These are phyloP conservation scores for Colletotrichum gloeosporioides DNA, from an alignment of 2,329 filamentous ascomycete species.

Conservation along the genomic window DNA sequence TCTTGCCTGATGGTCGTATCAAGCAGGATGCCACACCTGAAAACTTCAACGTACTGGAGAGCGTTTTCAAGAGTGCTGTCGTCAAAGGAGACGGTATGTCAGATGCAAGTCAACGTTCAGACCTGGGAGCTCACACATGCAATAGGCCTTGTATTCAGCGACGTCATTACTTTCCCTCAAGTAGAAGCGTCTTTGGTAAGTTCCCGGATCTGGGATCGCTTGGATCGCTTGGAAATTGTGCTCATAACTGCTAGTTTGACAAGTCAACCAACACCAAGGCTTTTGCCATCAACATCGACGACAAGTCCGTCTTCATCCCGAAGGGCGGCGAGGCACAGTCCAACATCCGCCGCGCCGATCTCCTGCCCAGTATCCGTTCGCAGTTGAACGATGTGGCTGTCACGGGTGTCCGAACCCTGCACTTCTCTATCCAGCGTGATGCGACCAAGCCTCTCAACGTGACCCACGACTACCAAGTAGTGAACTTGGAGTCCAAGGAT, in stretches of 20 bases:
- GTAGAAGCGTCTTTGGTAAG: conserved; percentile 15
- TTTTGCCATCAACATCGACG: conserved; percentile 27
- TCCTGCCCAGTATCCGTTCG: conserved; percentile 42
- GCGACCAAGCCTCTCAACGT: conserved; percentile 43
- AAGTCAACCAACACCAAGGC: conserved; percentile 23
- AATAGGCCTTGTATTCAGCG: conserved; percentile 19
- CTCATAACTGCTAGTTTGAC: conserved; percentile 14
- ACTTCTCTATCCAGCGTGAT: conserved; percentile 50
- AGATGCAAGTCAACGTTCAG: neutral
- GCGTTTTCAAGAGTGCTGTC: conserved; percentile 28
- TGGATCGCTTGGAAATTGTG: neutral
- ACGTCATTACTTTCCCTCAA: conserved; percentile 20
- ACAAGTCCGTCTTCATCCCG: conserved; percentile 48
- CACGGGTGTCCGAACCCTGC: conserved; percentile 48
- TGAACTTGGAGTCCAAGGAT: conserved; percentile 24
- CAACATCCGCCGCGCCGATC: conserved; percentile 51
- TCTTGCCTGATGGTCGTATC: conserved; percentile 26
- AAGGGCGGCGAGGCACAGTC: conserved; percentile 38
- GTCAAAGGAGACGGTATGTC: conserved; percentile 27
- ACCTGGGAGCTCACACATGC: neutral
- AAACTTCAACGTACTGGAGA: conserved; percentile 26
- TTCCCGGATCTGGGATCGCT: neutral
- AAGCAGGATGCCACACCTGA: conserved; percentile 17
- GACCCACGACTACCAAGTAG: conserved; percentile 48
- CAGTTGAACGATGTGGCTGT: conserved; percentile 42